Evolutionary conservation across 768 basidiomycete genomes (phyloP).

Genomic region (Auricularia sp.): DNA sequence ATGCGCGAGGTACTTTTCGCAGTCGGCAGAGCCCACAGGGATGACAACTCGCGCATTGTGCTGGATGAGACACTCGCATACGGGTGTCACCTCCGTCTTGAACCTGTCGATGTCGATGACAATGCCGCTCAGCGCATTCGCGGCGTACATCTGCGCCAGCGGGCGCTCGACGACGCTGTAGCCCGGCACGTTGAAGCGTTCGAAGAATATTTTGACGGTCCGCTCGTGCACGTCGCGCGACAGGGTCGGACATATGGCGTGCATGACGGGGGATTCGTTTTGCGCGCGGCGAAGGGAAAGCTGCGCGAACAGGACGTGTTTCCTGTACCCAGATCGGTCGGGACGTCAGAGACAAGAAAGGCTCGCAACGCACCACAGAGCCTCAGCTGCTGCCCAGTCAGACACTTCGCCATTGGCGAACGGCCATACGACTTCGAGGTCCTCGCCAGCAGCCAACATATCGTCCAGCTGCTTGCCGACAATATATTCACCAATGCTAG

Average conservation of each 20-base stretch:
- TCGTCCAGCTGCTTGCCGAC: conserved; percentile 76
- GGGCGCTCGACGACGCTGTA: conserved; percentile 75
- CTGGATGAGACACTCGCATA: conserved; percentile 62
- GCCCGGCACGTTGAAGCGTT: conserved; percentile 82
- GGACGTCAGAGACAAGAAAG: too few species aligned
- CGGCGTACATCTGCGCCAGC: conserved; percentile 73
- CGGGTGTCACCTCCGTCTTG: conserved; percentile 64
- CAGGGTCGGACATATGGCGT: conserved; percentile 57
- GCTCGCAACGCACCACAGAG: conserved; percentile 59
- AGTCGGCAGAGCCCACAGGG: conserved; percentile 59
- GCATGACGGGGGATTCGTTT: conserved; percentile 78
- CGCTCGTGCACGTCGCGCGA: conserved; percentile 59
- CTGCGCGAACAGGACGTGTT: conserved; percentile 66
- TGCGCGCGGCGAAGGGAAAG: conserved; percentile 71
- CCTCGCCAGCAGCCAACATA: conserved; percentile 62
- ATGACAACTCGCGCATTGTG: conserved; percentile 44
- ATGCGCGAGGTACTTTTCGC: conserved; percentile 65
- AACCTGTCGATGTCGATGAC: conserved; percentile 75
- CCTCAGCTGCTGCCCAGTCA: conserved; percentile 82
- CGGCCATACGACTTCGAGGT: conserved; percentile 71
- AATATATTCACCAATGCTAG: conserved; percentile 66
- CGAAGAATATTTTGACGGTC: conserved; percentile 79
- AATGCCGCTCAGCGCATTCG: conserved; percentile 58
- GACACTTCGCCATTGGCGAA: conserved; percentile 61
- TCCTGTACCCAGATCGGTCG: too few species aligned